phyloP scores from a whole-genome alignment of 1,284 basidiomycete species.

The Puccinia horiana region DNA sequence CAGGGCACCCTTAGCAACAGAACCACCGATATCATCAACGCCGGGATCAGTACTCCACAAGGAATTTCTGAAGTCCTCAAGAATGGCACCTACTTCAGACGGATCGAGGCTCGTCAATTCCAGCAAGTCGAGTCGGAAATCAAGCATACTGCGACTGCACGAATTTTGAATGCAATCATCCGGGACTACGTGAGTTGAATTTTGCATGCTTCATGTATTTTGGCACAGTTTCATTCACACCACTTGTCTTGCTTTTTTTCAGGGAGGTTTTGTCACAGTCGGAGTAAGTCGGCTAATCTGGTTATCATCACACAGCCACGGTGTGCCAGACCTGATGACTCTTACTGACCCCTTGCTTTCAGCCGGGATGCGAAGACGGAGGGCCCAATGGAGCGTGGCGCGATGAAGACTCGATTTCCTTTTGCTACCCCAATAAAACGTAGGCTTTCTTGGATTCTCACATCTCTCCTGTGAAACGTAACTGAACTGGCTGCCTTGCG shows the following conservation, averaged over 20 bases:
- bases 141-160: slow-evolving; percentile 24
- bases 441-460: neutral
- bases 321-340: neutral
- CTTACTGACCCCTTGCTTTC: neutral
- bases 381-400: slow-evolving; percentile 47
- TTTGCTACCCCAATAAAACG: slow-evolving; percentile 45
- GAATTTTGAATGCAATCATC: slow-evolving; percentile 35
- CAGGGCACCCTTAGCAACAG: slow-evolving; percentile 27
- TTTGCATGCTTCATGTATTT: neutral
- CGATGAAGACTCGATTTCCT: slow-evolving; percentile 36
- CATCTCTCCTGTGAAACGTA: neutral
- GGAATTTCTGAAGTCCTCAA: slow-evolving; percentile 30
- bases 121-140: slow-evolving; percentile 33
- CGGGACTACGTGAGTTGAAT: slow-evolving; percentile 40
- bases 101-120: slow-evolving; percentile 33
- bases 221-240: too few species aligned
- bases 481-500: neutral
- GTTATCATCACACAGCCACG: neutral
- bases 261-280: slow-evolving; percentile 48
- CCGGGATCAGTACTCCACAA: slow-evolving; percentile 35
- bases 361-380: slow-evolving; percentile 40
- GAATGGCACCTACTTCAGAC: slow-evolving; percentile 35
- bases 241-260: neutral
- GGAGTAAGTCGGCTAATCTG: neutral
- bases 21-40: slow-evolving; percentile 21